Conservation (phyloP, 192 early-diverging fungal genomes). For the Mortierella hygrophila region DNA sequence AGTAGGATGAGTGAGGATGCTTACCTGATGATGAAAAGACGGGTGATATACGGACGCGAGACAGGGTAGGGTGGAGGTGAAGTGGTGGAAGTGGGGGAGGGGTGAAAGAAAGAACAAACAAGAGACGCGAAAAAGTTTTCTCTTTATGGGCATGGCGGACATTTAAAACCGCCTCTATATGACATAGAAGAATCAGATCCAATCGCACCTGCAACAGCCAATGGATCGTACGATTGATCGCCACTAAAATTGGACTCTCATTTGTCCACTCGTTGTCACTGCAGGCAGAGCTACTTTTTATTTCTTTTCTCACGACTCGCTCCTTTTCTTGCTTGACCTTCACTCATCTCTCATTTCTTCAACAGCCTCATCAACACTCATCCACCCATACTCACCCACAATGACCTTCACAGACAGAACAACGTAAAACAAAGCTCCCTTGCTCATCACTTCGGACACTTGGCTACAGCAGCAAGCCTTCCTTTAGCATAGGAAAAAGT, state of each 20-base stretch:
- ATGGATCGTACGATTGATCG: not conserved
- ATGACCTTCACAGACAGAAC: conserved; percentile 20
- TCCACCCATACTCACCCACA: not conserved
- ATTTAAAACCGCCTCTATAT: not conserved
- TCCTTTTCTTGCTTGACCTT: not conserved
- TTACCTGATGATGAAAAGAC: conserved; percentile 3
- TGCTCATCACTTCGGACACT: not conserved
- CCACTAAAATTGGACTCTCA: not conserved
- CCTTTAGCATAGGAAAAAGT: not conserved
- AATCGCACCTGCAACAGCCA: not conserved
- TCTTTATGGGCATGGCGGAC: no score
- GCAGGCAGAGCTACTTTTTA: not conserved
- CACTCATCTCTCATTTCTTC: not conserved
- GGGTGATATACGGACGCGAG: not conserved
- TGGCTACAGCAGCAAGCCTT: not conserved
- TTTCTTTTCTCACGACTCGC: not conserved
- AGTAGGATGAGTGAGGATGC: conserved; percentile 1
- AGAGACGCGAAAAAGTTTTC: not conserved
- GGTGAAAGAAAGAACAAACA: conserved; percentile 4
- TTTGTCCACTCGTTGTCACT: not conserved
- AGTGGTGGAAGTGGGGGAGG: not conserved
- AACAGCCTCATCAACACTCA: not conserved
- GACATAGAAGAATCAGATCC: not conserved
- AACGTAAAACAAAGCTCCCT: conserved; percentile 24
- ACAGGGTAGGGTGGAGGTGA: not conserved